These are phyloP conservation scores for Apophysomyces ossiformis DNA, from an alignment of 371 early-diverging fungal species.

Conservation along the genomic window DNA sequence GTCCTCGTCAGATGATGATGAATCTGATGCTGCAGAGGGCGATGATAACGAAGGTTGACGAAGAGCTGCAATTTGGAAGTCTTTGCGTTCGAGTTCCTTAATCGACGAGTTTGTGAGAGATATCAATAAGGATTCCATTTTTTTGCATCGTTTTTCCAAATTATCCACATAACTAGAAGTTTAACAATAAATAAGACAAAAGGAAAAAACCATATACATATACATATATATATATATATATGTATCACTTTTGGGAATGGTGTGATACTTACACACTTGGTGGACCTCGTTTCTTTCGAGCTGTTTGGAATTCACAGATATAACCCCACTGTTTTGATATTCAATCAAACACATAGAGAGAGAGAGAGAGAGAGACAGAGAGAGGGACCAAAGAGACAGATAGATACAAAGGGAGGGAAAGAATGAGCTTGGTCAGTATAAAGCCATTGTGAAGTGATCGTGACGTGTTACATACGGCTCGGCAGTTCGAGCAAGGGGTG, in stretches of 20 bases:
- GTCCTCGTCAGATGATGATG: constrained; percentile 33
- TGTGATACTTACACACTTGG: constrained; percentile 47
- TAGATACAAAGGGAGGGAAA: neutral
- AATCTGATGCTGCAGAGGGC: constrained; percentile 20
- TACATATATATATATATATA: too few relatives aligned
- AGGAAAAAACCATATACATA: neutral
- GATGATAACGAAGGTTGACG: constrained; percentile 1
- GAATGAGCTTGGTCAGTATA: neutral
- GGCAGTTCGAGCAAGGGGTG: constrained; percentile 54
- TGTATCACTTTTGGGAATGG: too few relatives aligned
- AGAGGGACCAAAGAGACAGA: constrained; percentile 1
- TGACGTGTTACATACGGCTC: constrained; percentile 39
- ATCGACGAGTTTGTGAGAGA: constrained; percentile 41
- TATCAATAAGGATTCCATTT: constrained; percentile 48
- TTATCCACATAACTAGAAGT: constrained; percentile 46
- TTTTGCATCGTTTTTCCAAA: constrained; percentile 49
- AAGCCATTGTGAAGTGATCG: neutral
- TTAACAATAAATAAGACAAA: neutral
- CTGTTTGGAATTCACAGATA: constrained; percentile 50
- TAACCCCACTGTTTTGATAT: constrained; percentile 44
- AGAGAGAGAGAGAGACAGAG: neutral
- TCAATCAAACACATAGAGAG: neutral
- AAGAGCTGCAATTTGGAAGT: constrained; percentile 24
- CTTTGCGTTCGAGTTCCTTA: constrained; percentile 44
- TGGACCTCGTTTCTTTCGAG: constrained; percentile 56